These are phyloP conservation scores for Monosporascus cannonballus DNA, from an alignment of 2,329 filamentous ascomycete genomes.

Conservation along the genomic window DNA sequence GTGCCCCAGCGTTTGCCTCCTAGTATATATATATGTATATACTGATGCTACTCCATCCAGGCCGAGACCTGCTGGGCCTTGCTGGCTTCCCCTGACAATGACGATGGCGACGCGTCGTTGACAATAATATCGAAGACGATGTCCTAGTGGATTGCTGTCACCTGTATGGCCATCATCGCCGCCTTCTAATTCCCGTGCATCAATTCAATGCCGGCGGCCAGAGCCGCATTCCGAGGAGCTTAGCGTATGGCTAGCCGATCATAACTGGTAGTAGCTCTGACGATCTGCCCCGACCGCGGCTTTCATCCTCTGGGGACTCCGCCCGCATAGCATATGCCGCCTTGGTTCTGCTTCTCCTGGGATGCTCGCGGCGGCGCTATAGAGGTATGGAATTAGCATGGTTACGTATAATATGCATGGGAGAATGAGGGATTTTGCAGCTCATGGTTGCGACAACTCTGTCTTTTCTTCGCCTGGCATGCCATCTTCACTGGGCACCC, in stretches of 20 bases:
- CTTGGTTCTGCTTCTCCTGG: slow-evolving; percentile 21
- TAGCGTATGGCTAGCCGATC: slow-evolving; percentile 12
- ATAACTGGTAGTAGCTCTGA: slow-evolving; percentile 3
- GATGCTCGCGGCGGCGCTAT: slow-evolving; percentile 24
- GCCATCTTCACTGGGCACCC: no score
- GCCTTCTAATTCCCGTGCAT: neutral
- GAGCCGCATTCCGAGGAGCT: slow-evolving; percentile 14
- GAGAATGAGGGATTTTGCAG: neutral
- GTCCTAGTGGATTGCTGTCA: neutral
- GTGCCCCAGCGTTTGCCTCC: no score
- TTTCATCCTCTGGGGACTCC: slow-evolving; percentile 16
- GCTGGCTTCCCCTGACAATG: no score
- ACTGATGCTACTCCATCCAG: no score
- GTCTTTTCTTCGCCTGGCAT: no score
- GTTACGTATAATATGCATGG: neutral
- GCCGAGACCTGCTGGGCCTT: no score
- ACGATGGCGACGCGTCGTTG: neutral
- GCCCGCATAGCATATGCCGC: slow-evolving; percentile 9
- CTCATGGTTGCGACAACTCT: neutral
- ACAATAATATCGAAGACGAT: neutral
- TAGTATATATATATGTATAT: no score
- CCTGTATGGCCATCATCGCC: neutral
- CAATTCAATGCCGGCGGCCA: slow-evolving; percentile 12
- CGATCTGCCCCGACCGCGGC: slow-evolving; percentile 15
- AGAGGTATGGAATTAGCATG: neutral